These are phyloP conservation scores for Fusarium multiceps DNA, from an alignment of 2,329 filamentous ascomycete genomes.

Conservation along the genomic window DNA sequence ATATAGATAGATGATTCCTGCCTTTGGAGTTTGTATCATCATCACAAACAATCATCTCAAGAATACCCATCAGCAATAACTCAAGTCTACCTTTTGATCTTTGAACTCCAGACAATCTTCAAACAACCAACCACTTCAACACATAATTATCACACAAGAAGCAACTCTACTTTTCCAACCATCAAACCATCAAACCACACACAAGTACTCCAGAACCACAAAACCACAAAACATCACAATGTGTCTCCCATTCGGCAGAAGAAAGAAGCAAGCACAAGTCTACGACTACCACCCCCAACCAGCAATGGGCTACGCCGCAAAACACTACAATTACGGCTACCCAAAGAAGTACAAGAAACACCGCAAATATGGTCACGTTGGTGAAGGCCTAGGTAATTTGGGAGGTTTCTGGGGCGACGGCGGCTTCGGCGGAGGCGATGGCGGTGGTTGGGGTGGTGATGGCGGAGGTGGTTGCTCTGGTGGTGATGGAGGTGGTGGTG, in stretches of 20 bases:
- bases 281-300: background rate
- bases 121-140: no score
- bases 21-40: background rate
- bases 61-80: background rate
- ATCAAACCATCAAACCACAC: no score
- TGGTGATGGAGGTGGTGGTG: background rate
- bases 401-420: background rate
- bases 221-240: background rate
- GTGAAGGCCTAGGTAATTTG: background rate
- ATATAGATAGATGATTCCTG: background rate
- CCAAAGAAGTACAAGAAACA: background rate
- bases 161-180: background rate
- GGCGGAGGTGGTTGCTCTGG: background rate
- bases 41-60: background rate
- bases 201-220: background rate
- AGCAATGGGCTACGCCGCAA: background rate
- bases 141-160: no score
- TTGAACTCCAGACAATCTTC: fast-evolving
- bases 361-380: background rate
- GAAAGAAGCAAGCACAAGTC: background rate
- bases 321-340: background rate
- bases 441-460: background rate
- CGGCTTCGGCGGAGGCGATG: background rate
- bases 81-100: fast-evolving
- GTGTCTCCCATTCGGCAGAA: background rate